These are phyloP conservation scores for Fusarium sp. DNA, from an alignment of 2,329 filamentous ascomycete species.

Conservation along the genomic window DNA sequence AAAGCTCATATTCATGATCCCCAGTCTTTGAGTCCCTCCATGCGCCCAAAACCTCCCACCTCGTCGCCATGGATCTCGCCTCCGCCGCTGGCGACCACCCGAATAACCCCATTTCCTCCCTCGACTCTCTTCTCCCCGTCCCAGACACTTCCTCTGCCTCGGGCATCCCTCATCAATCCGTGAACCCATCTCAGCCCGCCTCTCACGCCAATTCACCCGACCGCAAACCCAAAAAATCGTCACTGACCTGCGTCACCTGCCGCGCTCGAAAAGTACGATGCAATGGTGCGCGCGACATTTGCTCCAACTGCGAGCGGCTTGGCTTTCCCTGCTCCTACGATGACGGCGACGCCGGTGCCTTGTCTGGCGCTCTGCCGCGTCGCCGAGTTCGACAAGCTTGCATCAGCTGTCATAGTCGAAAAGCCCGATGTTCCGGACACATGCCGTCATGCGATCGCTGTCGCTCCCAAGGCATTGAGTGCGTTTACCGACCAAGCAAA, in stretches of 20 bases:
- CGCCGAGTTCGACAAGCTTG: slow-evolving; percentile 67
- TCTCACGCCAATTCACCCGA: slow-evolving; percentile 46
- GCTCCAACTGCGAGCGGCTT: slow-evolving; percentile 68
- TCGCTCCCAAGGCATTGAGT: slow-evolving; percentile 64
- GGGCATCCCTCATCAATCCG: slow-evolving; percentile 21
- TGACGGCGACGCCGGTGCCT: slow-evolving; percentile 55
- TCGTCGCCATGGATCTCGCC: slow-evolving; percentile 45
- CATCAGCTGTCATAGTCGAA: slow-evolving; percentile 66
- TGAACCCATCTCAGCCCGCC: slow-evolving; percentile 33
- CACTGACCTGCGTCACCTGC: slow-evolving; percentile 64
- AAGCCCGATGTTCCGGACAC: slow-evolving; percentile 68
- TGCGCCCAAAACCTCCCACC: slow-evolving; percentile 38
- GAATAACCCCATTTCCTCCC: slow-evolving; percentile 41
- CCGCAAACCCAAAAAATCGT: slow-evolving; percentile 54
- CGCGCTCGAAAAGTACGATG: slow-evolving; percentile 68
- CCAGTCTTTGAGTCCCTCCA: slow-evolving; percentile 36
- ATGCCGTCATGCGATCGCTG: slow-evolving; percentile 63
- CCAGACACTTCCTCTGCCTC: slow-evolving; percentile 15
- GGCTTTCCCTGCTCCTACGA: slow-evolving; percentile 68
- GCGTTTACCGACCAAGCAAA: slow-evolving; percentile 64
- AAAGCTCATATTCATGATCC: slow-evolving; percentile 27
- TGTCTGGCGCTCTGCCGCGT: slow-evolving; percentile 59
- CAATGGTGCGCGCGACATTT: slow-evolving; percentile 63
- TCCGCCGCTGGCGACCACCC: slow-evolving; percentile 42
- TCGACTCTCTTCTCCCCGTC: slow-evolving; percentile 40